Conservation (phyloP, 1,284 basidiomycete genomes). For the Austroboletus niveus region DNA sequence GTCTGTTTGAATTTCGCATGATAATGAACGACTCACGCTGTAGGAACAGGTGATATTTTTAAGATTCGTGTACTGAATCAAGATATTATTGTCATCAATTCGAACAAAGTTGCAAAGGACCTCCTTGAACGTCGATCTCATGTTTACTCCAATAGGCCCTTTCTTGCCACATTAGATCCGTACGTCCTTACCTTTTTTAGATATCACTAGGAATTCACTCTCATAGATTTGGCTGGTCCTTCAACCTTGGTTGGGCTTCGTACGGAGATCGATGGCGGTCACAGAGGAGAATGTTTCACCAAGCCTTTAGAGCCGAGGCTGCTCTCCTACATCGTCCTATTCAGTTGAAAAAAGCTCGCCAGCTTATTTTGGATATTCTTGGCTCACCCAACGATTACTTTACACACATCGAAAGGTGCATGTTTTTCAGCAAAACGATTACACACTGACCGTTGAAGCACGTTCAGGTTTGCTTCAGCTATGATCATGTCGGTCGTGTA, state of each 20-base stretch:
- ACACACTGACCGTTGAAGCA: background rate
- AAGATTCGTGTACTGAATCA: constrained; percentile 22
- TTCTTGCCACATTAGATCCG: constrained; percentile 23
- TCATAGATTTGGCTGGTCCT: constrained; percentile 27
- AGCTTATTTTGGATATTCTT: constrained; percentile 21
- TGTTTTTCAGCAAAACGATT: background rate
- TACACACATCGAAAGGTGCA: constrained; percentile 20
- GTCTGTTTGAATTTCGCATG: constrained; percentile 1
- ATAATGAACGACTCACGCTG: background rate
- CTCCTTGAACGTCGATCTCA: constrained; percentile 24
- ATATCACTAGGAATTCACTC: background rate
- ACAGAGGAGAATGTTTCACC: constrained; percentile 27
- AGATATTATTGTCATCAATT: constrained; percentile 24
- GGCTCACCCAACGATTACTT: constrained; percentile 12
- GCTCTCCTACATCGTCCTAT: constrained; percentile 14
- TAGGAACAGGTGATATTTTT: constrained; percentile 21
- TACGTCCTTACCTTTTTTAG: background rate
- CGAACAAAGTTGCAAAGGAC: constrained; percentile 22
- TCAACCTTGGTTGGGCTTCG: constrained; percentile 18
- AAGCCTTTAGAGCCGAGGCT: constrained; percentile 26
- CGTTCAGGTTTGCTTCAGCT: constrained; percentile 19
- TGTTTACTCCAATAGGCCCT: constrained; percentile 28
- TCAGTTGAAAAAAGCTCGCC: constrained; percentile 20
- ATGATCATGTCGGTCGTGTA: constrained; percentile 27
- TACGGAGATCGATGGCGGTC: constrained; percentile 26